A percentile compares a stretch with the other conserved stretches of the same genome.
These are phyloP conservation scores for Hypomontagnella monticulosa DNA, from an alignment of 495 filamentous ascomycete genomes.

Conservation along the genomic window DNA sequence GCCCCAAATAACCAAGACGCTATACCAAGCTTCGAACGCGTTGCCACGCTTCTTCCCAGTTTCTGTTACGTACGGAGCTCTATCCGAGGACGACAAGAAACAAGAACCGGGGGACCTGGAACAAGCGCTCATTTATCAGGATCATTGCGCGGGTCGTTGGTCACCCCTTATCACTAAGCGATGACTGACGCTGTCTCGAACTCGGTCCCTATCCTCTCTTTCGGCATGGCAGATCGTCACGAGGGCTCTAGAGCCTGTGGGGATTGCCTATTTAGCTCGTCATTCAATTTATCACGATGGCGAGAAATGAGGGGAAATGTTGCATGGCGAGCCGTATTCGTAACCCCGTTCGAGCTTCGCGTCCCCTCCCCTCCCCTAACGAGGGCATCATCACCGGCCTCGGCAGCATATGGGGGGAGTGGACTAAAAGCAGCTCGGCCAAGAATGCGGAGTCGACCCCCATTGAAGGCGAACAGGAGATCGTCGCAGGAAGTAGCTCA, in stretches of 20 bases:
- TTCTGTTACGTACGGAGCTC: conserved; percentile 22
- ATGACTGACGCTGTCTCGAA: conserved; percentile 27
- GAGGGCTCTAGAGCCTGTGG: conserved; percentile 26
- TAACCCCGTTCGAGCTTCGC: conserved; percentile 6
- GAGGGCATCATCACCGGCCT: conserved; percentile 29
- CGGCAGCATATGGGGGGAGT: conserved; percentile 15
- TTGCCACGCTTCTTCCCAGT: not conserved
- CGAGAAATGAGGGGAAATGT: conserved; percentile 36
- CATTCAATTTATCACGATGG: conserved; percentile 26
- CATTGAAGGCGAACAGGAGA: not conserved
- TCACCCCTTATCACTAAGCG: conserved; percentile 27
- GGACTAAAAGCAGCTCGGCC: conserved; percentile 2
- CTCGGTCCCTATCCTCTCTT: conserved; percentile 8
- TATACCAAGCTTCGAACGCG: conserved; percentile 1
- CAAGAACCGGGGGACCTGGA: not conserved
- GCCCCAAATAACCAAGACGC: not conserved
- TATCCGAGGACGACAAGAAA: not conserved
- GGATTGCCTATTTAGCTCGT: conserved; percentile 27
- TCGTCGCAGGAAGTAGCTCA: conserved; percentile 20
- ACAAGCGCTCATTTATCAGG: conserved; percentile 1
- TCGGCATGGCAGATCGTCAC: conserved; percentile 23
- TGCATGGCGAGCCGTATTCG: conserved; percentile 23
- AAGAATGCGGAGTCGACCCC: conserved; percentile 33
- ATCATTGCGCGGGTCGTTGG: conserved; percentile 2
- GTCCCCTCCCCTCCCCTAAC: not conserved